Base-by-base conservation (phyloP, 208 protist genomes). In the Vickermania spadyakhi region DNA sequence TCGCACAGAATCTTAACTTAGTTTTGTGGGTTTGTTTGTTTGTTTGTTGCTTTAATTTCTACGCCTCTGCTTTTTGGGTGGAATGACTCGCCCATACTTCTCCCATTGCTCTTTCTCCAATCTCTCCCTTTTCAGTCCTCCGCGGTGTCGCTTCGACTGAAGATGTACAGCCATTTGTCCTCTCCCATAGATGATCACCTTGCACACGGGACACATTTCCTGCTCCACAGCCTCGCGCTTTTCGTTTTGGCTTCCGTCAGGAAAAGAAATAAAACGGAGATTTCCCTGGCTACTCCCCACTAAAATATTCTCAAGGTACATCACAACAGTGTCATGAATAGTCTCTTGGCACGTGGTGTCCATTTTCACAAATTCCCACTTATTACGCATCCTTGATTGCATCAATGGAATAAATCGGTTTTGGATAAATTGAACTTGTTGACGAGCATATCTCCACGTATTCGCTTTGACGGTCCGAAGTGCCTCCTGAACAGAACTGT, bases 381-480 rank as follows among this genome's bases (percentile, higher is more conserved):
- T n/a, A n/a, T n/a, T n/a, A n/a, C n/a, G n/a, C n/a, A n/a, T n/a
- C n/a, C n/a, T 45, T 36, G 52, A 13, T 41, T 58, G 45, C 45
- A 91, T 45, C 14, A 66, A 60, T 7, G 68, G 62, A 23, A 82
- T 30, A 60, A 95, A 74, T 29, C 84, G 77, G 29, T 95, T 95
- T 54, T 60, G 68, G 31, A 95, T 78, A 82, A 84, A 95, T 26
- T 74, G 74, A 23, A 75, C 64, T 60, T 95, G 88, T 64, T 89
- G 82, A 11, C 81, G 52, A 11, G 88, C 84, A 53, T 95, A 95
- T 23, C 79, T 72, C 25, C 72, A 73, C 3, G 88, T 95, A 60
- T 90, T 83, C 2, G 58, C 31, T 60, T 86, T 92, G 14, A 95
- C 68, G 31, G 73, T 63, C 41, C 79, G 73, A 59, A 88, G 53